Evolutionary conservation across 176 grass and related monocot genomes (phyloP).

Genomic region (Paspalum vaginatum): DNA sequence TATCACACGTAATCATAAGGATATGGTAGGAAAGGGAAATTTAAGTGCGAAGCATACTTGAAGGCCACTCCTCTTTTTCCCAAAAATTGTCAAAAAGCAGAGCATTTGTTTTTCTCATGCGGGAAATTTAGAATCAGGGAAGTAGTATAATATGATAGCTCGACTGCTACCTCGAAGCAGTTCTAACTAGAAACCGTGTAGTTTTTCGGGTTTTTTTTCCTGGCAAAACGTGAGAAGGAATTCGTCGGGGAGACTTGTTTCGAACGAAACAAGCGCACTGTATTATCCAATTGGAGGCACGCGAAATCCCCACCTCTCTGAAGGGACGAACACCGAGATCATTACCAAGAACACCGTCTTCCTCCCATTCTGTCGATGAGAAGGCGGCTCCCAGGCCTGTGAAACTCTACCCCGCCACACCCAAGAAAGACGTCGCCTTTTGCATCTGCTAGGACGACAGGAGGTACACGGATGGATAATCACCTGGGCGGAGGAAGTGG

Average conservation of each 20-base stretch:
- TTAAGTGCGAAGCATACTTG: neutral
- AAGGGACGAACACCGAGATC: neutral
- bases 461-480: neutral
- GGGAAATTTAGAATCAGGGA: neutral
- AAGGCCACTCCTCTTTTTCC: neutral
- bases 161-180: neutral
- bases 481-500: conserved; percentile 31
- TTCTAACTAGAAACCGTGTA: neutral
- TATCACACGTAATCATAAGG: neutral
- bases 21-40: neutral
- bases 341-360: neutral
- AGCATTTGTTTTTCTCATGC: neutral
- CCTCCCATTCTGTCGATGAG: neutral
- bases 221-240: neutral
- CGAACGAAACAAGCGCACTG: neutral
- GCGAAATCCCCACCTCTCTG: neutral
- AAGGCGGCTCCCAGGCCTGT: neutral
- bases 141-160: neutral
- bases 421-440: conserved; percentile 16
- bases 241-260: neutral
- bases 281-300: neutral
- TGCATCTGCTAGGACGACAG: neutral
- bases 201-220: neutral
- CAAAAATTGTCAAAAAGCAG: neutral
- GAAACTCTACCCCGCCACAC: neutral